phyloP scores from a whole-genome alignment of 805 yeast species.

The Pichia pseudocactophila region DNA sequence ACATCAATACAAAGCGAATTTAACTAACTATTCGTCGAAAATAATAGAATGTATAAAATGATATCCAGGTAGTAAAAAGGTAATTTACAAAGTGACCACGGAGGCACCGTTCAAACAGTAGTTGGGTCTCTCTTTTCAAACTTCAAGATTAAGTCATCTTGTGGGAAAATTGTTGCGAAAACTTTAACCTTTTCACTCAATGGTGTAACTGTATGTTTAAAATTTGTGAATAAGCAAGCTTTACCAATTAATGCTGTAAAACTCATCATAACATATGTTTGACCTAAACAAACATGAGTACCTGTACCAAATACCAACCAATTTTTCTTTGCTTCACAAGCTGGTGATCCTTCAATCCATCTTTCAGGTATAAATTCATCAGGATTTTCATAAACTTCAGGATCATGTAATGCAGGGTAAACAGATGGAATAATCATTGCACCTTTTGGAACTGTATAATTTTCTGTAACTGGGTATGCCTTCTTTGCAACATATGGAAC shows the following conservation, averaged over 20 bases:
- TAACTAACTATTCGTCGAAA: too few species aligned
- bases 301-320: conserved; percentile 98
- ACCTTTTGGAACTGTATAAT: conserved; percentile 92
- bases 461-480: conserved; percentile 71
- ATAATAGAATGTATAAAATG: too few species aligned
- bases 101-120: conserved; percentile 5
- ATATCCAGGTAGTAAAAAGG: too few species aligned
- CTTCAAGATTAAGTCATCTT: conserved; percentile 80
- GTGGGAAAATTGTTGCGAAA: conserved; percentile 96
- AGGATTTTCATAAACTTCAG: conserved; percentile 91
- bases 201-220: conserved; percentile 75
- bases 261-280: conserved; percentile 84
- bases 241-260: conserved; percentile 89
- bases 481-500: conserved; percentile 93
- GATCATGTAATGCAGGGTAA: conserved; percentile 95
- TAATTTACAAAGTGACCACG: too few species aligned
- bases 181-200: conserved; percentile 88
- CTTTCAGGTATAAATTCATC: conserved; percentile 94
- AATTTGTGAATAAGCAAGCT: conserved; percentile 70
- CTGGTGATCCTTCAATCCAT: conserved; percentile 76
- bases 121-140: conserved; percentile 60
- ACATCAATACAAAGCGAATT: too few species aligned
- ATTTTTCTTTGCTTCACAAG: conserved; percentile 70
- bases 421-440: conserved; percentile 94
- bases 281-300: conserved; percentile 93